Conservation (phyloP, 2,329 filamentous ascomycete species). For the Scedosporium boydii region DNA sequence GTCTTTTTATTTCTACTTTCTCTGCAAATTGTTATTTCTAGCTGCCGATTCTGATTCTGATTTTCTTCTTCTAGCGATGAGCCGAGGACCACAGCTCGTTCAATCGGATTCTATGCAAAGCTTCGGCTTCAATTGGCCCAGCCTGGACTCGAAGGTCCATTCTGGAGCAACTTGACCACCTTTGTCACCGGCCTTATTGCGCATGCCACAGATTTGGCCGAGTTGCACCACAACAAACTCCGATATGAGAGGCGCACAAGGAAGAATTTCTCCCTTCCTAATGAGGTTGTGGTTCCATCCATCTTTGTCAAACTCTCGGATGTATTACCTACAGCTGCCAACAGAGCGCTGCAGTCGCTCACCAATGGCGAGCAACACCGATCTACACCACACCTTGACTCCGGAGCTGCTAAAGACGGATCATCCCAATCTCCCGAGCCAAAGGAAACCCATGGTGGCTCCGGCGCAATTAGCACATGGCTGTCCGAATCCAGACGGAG, state of each 20-base stretch:
- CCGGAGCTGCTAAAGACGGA: not conserved
- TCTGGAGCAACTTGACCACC: slow-evolving; percentile 43
- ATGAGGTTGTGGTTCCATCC: slow-evolving; percentile 36
- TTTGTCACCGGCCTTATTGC: slow-evolving; percentile 41
- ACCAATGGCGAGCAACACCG: not conserved
- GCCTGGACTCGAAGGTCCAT: slow-evolving; percentile 34
- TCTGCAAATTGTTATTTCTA: not conserved
- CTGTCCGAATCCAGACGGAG: not conserved
- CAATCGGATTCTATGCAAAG: slow-evolving; percentile 22
- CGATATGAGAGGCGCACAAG: slow-evolving; percentile 21
- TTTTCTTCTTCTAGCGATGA: not conserved
- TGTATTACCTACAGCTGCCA: slow-evolving; percentile 21
- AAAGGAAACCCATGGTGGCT: not conserved
- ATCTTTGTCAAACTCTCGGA: slow-evolving; percentile 40
- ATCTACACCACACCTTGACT: not conserved
- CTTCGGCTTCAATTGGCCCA: slow-evolving; percentile 34
- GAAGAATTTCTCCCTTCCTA: slow-evolving; percentile 28
- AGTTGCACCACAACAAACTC: slow-evolving; percentile 34
- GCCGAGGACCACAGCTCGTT: slow-evolving; percentile 8
- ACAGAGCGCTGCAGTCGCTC: not conserved
- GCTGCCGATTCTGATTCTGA: not conserved
- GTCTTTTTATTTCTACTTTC: slow-evolving; percentile 16
- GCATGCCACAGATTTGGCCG: slow-evolving; percentile 38
- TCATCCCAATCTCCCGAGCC: not conserved
- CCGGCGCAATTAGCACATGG: not conserved